Evolutionary conservation across 1,284 basidiomycete genomes (phyloP).

Genomic region (Exobasidium cylindrosporum): DNA sequence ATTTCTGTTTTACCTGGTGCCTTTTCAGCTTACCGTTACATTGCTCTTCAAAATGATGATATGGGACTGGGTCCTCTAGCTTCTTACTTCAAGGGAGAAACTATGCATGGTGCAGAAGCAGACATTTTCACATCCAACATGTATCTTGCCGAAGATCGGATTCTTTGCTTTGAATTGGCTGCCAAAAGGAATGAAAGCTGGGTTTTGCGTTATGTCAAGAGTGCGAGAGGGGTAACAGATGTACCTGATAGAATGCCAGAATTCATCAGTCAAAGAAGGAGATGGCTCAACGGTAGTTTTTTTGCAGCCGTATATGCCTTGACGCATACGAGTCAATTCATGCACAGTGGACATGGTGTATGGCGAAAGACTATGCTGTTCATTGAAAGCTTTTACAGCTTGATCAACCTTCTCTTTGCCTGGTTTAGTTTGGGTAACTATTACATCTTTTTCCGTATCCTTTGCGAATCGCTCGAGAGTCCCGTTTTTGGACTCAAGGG

Average conservation of each 20-base stretch:
- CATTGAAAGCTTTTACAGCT: constrained; percentile 80
- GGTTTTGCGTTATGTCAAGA: constrained; percentile 94
- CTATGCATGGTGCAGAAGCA: constrained; percentile 81
- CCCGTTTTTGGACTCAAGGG: constrained; percentile 67
- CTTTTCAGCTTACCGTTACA: constrained; percentile 65
- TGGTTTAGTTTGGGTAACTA: constrained; percentile 91
- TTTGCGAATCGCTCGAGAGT: constrained; percentile 83
- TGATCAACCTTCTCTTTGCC: constrained; percentile 80
- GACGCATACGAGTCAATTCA: constrained; percentile 74
- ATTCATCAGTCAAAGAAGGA: constrained; percentile 86
- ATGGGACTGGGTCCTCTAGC: constrained; percentile 82
- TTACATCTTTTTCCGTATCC: constrained; percentile 91
- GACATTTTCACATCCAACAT: constrained; percentile 83
- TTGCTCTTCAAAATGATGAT: constrained; percentile 83
- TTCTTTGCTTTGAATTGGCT: constrained; percentile 92
- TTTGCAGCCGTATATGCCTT: constrained; percentile 71
- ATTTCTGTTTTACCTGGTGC: constrained; percentile 47
- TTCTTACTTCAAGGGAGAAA: constrained; percentile 95
- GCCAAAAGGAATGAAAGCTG: constrained; percentile 85
- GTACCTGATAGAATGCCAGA: constrained; percentile 87
- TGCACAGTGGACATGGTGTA: constrained; percentile 77
- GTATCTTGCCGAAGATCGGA: constrained; percentile 66
- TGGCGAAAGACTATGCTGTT: constrained; percentile 72
- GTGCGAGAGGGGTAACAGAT: constrained; percentile 92
- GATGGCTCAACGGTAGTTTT: constrained; percentile 86